phyloP scores from a whole-genome alignment of 306 rosid genomes.

The Macrotyloma uniflorum region DNA sequence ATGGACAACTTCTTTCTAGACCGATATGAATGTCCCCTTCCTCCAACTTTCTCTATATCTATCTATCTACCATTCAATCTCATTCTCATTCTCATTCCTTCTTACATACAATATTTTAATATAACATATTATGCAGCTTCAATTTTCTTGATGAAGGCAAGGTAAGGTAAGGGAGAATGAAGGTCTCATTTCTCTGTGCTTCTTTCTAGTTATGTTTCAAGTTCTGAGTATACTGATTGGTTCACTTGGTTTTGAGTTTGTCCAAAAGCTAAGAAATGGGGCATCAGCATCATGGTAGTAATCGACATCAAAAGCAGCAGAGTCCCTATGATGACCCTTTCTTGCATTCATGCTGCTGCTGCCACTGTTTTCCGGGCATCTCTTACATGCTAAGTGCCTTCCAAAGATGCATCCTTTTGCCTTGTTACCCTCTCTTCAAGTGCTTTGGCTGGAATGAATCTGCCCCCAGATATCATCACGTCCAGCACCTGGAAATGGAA shows the following conservation, averaged over 20 bases:
- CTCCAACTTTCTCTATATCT: background rate
- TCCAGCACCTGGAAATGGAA: background rate
- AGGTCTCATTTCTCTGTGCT: background rate
- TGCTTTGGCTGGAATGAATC: conserved; percentile 21
- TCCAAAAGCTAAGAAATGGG: background rate
- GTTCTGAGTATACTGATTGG: background rate
- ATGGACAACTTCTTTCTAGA: background rate
- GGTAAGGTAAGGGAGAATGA: background rate
- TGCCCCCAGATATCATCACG: background rate
- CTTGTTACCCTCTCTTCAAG: conserved; percentile 26
- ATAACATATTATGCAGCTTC: background rate
- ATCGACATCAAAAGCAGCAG: background rate
- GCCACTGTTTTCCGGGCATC: background rate
- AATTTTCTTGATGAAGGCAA: background rate
- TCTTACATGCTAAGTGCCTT: conserved; percentile 12
- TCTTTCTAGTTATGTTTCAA: background rate
- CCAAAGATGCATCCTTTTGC: conserved; percentile 10
- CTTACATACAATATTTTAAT: background rate
- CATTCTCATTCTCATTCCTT: background rate
- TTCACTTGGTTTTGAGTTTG: background rate
- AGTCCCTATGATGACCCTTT: conserved; percentile 35
- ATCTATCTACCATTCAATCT: background rate
- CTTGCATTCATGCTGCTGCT: conserved; percentile 20
- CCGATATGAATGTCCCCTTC: background rate
- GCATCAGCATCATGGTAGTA: background rate